phyloP scores from a whole-genome alignment of 2,329 filamentous ascomycete species.

The Bretziella fagacearum region DNA sequence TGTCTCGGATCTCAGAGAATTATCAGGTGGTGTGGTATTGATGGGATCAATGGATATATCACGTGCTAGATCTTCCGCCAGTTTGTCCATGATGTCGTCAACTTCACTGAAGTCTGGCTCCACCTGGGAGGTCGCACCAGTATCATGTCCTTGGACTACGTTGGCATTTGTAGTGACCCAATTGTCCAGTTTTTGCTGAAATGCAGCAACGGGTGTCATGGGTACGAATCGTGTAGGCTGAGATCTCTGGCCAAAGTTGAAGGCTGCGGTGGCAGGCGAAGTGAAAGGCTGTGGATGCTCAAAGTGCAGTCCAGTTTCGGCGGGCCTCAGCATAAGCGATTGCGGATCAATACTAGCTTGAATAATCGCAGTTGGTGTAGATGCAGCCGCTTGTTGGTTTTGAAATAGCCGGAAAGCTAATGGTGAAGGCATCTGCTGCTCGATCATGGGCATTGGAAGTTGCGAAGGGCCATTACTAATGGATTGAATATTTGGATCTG shows the following conservation, averaged over 20 bases:
- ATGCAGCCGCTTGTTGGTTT: too few species aligned
- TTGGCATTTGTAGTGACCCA: constrained; percentile 25
- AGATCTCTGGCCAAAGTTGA: constrained; percentile 15
- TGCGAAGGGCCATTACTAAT: too few species aligned
- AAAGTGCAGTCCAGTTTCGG: background rate
- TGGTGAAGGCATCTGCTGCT: too few species aligned
- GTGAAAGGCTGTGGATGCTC: constrained; percentile 2
- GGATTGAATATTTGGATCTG: too few species aligned
- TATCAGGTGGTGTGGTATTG: background rate
- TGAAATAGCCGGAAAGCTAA: too few species aligned
- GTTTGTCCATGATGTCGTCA: constrained; percentile 28
- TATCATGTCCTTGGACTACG: background rate
- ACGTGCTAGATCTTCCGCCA: constrained; percentile 24
- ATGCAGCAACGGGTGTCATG: constrained; percentile 19
- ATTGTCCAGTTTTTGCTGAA: constrained; percentile 25
- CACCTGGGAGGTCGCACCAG: background rate
- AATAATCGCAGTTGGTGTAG: too few species aligned
- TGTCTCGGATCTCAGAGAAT: constrained; percentile 10
- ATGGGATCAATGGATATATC: constrained; percentile 5
- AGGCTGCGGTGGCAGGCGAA: constrained; percentile 6
- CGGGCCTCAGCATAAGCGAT: background rate
- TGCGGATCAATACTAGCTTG: background rate
- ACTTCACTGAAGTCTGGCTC: constrained; percentile 23
- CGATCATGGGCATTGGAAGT: too few species aligned
- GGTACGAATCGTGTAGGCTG: constrained; percentile 15